Percentiles rank a stretch among this genome's conserved stretches.
These are phyloP conservation scores for Prosopis cineraria DNA, from an alignment of 306 rosid species.

Conservation along the genomic window DNA sequence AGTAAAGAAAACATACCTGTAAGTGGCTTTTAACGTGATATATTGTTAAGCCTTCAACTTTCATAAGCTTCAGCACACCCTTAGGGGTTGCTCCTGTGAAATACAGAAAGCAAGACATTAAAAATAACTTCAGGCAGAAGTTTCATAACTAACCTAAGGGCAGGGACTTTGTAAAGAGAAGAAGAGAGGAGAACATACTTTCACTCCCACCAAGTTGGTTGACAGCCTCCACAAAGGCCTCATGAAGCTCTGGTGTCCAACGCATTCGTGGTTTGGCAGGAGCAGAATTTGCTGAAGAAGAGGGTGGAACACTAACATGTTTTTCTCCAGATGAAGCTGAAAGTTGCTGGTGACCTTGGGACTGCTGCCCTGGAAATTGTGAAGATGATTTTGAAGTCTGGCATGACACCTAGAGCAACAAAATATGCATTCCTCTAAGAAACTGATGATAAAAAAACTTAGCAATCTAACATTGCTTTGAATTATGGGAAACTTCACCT, in stretches of 20 bases:
- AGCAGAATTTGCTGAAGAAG: constrained; percentile 66
- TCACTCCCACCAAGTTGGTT: constrained; percentile 98
- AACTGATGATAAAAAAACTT: constrained; percentile 29
- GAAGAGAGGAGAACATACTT: constrained; percentile 62
- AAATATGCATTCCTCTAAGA: constrained; percentile 38
- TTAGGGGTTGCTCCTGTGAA: constrained; percentile 94
- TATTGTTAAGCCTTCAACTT: constrained; percentile 92
- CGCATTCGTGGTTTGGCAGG: constrained; percentile 93
- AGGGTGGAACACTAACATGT: constrained; percentile 44
- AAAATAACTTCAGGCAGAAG: constrained; percentile 30
- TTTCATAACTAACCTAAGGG: constrained; percentile 26
- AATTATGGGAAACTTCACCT: constrained; percentile 55
- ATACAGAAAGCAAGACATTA: constrained; percentile 22
- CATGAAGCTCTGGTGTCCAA: constrained; percentile 99
- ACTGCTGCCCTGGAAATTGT: constrained; percentile 50
- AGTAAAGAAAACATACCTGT: constrained; percentile 58
- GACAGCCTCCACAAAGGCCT: constrained; percentile 97
- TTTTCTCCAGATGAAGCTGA: constrained; percentile 65
- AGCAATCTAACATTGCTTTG: constrained; percentile 35
- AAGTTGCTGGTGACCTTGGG: constrained; percentile 64
- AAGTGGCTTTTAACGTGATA: constrained; percentile 99
- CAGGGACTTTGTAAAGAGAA: constrained; percentile 17
- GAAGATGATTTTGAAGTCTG: constrained; percentile 61
- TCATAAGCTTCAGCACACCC: constrained; percentile 96
- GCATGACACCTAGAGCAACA: constrained; percentile 64